Conservation (phyloP, 1,284 basidiomycete species). For the Porphyrellus sp. region DNA sequence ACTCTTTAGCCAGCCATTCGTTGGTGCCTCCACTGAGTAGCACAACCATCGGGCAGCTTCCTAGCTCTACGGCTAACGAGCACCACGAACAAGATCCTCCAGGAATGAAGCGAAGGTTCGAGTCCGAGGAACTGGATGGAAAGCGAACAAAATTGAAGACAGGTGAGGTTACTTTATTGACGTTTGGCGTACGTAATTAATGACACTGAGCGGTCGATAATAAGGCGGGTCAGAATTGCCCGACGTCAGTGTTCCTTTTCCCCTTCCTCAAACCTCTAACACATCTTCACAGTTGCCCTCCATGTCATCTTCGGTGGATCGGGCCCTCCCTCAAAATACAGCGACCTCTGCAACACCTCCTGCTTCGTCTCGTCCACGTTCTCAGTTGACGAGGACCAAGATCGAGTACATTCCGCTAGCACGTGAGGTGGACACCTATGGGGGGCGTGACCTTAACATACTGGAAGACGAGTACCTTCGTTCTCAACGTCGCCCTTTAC, state of each 20-base stretch:
- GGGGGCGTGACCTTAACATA: conserved; percentile 79
- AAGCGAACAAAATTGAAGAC: conserved; percentile 71
- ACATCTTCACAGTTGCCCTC: conserved; percentile 18
- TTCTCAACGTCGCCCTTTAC: conserved; percentile 53
- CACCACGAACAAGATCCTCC: conserved; percentile 46
- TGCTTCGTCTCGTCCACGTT: conserved; percentile 36
- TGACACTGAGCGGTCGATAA: conserved; percentile 28
- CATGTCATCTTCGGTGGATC: conserved; percentile 24
- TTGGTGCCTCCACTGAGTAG: conserved; percentile 16
- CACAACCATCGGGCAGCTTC: conserved; percentile 8
- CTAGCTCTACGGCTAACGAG: conserved; percentile 16
- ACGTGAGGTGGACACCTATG: conserved; percentile 74
- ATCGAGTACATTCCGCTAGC: conserved; percentile 88
- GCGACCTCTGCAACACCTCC: conserved; percentile 13
- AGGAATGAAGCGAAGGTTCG: conserved; percentile 65
- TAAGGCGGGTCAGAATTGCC: conserved; percentile 42
- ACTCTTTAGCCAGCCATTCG: conserved; percentile 25
- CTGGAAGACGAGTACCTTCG: conserved; percentile 64
- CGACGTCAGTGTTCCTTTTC: conserved; percentile 34
- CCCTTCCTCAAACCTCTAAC: conserved; percentile 18
- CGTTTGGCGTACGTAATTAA: conserved; percentile 27
- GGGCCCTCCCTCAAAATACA: conserved; percentile 17
- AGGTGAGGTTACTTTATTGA: conserved; percentile 41
- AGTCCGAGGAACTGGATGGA: conserved; percentile 58
- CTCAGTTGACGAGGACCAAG: conserved; percentile 65